A percentile compares a stretch with the other conserved stretches of the same genome.
These are phyloP conservation scores for Rhytidhysteron rufulum DNA, from an alignment of 2,329 filamentous ascomycete genomes.

Conservation along the genomic window DNA sequence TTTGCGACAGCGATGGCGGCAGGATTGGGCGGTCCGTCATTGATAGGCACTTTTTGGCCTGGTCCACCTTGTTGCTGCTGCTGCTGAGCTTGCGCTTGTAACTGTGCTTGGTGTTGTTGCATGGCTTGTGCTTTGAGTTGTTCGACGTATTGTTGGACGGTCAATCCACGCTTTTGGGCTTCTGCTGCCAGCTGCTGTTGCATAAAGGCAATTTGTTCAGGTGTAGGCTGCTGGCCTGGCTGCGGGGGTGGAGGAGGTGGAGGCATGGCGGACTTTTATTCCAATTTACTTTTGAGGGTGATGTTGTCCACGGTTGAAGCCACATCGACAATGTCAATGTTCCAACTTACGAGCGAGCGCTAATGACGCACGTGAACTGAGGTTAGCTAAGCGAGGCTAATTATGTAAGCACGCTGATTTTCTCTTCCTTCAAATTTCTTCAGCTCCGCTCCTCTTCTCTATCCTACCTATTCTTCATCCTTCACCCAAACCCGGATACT, in stretches of 20 bases:
- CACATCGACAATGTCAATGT: slow-evolving; percentile 7
- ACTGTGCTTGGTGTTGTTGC: slow-evolving; percentile 51
- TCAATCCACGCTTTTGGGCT: slow-evolving; percentile 79
- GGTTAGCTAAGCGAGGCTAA: no score
- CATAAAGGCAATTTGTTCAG: slow-evolving; percentile 81
- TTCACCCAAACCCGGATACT: no score
- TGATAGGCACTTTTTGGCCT: slow-evolving; percentile 60
- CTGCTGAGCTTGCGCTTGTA: slow-evolving; percentile 27
- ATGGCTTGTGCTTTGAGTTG: slow-evolving; percentile 51
- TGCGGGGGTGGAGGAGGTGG: slow-evolving; percentile 21
- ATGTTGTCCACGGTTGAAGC: slow-evolving; percentile 8
- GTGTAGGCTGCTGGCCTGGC: slow-evolving; percentile 59
- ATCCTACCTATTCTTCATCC: no score
- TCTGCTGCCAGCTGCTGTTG: slow-evolving; percentile 78
- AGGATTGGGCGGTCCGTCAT: slow-evolving; percentile 79
- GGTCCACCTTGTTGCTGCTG: slow-evolving; percentile 39
- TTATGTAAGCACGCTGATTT: no score
- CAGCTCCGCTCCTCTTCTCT: no score
- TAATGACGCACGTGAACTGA: neutral
- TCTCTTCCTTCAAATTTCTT: no score
- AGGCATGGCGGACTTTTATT: slow-evolving; percentile 4
- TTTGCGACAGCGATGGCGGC: slow-evolving; percentile 84
- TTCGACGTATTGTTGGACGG: slow-evolving; percentile 76
- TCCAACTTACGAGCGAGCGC: neutral
- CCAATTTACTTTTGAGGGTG: neutral